Evolutionary conservation across 2,329 filamentous ascomycete species (phyloP), one percentile per base, ranked within the genome.

Genomic region (Hypomyces rosellus): DNA sequence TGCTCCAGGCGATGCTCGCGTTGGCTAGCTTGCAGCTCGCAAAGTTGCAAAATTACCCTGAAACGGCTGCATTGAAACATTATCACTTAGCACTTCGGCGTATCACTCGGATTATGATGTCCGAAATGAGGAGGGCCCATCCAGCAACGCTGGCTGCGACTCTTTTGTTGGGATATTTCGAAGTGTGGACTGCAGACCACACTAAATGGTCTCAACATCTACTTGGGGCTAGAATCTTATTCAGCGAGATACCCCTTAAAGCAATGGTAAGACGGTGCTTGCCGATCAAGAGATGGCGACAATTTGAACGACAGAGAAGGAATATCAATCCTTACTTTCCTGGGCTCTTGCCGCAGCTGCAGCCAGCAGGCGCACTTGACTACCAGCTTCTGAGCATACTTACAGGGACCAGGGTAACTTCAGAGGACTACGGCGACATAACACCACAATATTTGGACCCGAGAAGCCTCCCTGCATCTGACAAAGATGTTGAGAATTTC

Each of bases 191-290:
- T 34, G 92, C 90, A 18, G 92, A 99, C 58, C 92, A 97, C 61
- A 84, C 86, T 49, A 96, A 96, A 65, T 99, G 93, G 93, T 93
- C 88, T 61, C 92, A 88, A 54, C 93, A 97, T 68, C 74, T 97
- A 36, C 82, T 88, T 44, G 93, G 93, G 12, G 88, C 89, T 9
- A 84, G 86, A 38, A 86, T 91, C 55, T 76, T 97, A 30, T 77
- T 97, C 22, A 80, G 81, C 47, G 91, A 97, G 63, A 86, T 95
- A 39, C 86, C 93, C 45, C 88, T 90, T 54, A 77, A 78, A 9
- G 77, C 81, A 2, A 85, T 91, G 73, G 88, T 87, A 1, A 80
- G 80, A 50, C 78, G 84, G 49, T 83, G 89, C 52, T 78, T 91
- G 53, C 75, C 78, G 0, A 72, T 86, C 53, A 88, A 77, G 69